Percentiles rank a stretch among this genome's conserved stretches.
Evolutionary conservation across 1,139 yeast genomes (phyloP).

Genomic region (Yarrowia galli): DNA sequence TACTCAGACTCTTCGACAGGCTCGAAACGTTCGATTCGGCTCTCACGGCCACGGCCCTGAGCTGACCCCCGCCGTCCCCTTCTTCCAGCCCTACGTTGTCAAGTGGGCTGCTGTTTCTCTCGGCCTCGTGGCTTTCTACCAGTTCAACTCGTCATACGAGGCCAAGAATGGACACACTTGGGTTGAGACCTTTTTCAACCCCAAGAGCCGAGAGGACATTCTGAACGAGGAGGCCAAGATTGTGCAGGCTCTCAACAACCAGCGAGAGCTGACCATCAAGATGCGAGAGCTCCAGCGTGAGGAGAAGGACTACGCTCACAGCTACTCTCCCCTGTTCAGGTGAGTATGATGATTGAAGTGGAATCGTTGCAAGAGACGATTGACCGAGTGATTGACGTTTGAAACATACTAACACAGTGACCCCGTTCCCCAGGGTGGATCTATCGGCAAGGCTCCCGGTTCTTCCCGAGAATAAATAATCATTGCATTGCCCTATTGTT

Average conservation of each 20-base stretch:
- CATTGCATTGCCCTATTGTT: slow-evolving; percentile 37
- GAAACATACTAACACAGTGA: slow-evolving; percentile 32
- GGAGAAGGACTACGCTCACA: slow-evolving; percentile 31
- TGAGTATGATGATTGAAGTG: neutral
- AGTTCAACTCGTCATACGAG: slow-evolving; percentile 38
- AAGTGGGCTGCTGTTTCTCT: slow-evolving; percentile 33
- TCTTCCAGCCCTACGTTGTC: slow-evolving; percentile 37
- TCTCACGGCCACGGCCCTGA: slow-evolving; percentile 38
- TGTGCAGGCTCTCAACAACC: slow-evolving; percentile 33
- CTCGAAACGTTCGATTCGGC: slow-evolving; percentile 38
- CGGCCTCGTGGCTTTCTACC: slow-evolving; percentile 27
- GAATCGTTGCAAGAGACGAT: neutral
- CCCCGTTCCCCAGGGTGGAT: slow-evolving; percentile 39
- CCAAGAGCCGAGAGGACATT: slow-evolving; percentile 37
- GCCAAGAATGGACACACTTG: slow-evolving; percentile 30
- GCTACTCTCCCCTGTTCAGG: slow-evolving; percentile 35
- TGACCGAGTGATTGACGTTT: neutral
- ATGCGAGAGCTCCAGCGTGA: neutral
- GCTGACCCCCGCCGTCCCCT: slow-evolving; percentile 31
- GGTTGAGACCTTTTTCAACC: slow-evolving; percentile 28
- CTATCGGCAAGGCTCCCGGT: slow-evolving; percentile 38
- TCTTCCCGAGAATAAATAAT: slow-evolving; percentile 37
- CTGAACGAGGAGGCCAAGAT: slow-evolving; percentile 34
- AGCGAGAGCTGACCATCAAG: slow-evolving; percentile 28
- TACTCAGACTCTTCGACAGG: slow-evolving; percentile 37